A percentile compares a stretch with the other conserved stretches of the same genome.
Conservation (phyloP, 2,329 filamentous ascomycete species). For the Blumeria hordei region DNA sequence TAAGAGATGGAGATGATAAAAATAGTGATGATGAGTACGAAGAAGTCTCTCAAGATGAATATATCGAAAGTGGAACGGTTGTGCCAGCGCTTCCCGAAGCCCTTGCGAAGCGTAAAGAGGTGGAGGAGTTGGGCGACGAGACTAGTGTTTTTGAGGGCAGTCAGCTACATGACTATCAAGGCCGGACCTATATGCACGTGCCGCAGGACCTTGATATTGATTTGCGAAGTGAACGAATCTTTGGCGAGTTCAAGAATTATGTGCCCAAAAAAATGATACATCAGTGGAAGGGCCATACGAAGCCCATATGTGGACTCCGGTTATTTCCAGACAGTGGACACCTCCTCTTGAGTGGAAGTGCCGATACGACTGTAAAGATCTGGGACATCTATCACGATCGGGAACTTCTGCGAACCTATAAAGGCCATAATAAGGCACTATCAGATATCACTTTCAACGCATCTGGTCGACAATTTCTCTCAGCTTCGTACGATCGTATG, state of each 20-base stretch:
- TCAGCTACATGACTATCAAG: constrained; percentile 75
- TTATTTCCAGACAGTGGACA: constrained; percentile 83
- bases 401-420: constrained; percentile 75
- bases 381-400: constrained; percentile 85
- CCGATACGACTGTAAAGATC: constrained; percentile 76
- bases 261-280: constrained; percentile 87
- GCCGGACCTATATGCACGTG: constrained; percentile 91
- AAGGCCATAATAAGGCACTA: constrained; percentile 70
- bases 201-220: constrained; percentile 77
- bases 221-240: constrained; percentile 45
- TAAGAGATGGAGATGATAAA: constrained; percentile 48
- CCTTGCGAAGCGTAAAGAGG: constrained; percentile 28
- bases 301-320: constrained; percentile 66
- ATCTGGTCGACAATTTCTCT: constrained; percentile 64
- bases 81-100: constrained; percentile 30
- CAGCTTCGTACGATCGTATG: constrained; percentile 77
- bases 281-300: constrained; percentile 64
- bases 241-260: constrained; percentile 60
- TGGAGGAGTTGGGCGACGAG: constrained; percentile 41
- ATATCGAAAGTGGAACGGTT: constrained; percentile 38
- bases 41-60: constrained; percentile 37
- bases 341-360: constrained; percentile 67
- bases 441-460: constrained; percentile 76
- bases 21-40: constrained; percentile 61
- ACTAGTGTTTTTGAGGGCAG: constrained; percentile 71